Base-by-base conservation (phyloP, 345 rosid species). In the Raphanus sativus region DNA sequence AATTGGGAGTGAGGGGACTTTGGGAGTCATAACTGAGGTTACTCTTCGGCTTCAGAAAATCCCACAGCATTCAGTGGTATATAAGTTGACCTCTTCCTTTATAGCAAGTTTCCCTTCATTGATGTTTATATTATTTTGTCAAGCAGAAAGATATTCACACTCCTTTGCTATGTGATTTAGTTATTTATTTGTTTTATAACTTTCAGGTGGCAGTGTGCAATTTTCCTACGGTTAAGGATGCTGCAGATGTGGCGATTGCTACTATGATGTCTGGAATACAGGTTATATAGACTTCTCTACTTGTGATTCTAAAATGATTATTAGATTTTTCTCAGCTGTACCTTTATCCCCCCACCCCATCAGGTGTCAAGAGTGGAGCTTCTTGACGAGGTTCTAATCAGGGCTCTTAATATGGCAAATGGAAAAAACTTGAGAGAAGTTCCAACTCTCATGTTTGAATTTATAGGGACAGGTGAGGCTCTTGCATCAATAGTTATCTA, bases 211-310 rank as follows among this genome's bases (percentile, higher is more conserved):
- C 98, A 77, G 84, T 88, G 90, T 94, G 97, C 76, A 94, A 90
- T 84, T 94, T 91, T 72, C 95, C 97, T 30, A 83, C 97, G 24
- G 78, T 94, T 48, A 91, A 94, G 83, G 98, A 90, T 86, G 98
- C 97, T 42, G 97, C 98, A 74, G 95, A 94, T 75, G 98, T 94
- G 81, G 93, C 98, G 34, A 91, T 91, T 88, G 93, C 90, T 61
- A 75, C 91, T 54, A 89, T 94, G 97, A 64, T 81, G 79, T 85
- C 92, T 71, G 97, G 97, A 64, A 89, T 94, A 81, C 97, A 90
- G 93, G 97, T 94, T 63, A 38, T 38, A 66, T 38, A 66, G 56
- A 68, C 56, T 64, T 81, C 56, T 64, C 60, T 48, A 68, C 56
- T 66, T 81, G 61, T 62, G 67, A 59, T 38, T 74, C 64, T 26